These are phyloP conservation scores for Euphorbia schlechtendalii DNA, from an alignment of 441 rosid species.

Conservation along the genomic window DNA sequence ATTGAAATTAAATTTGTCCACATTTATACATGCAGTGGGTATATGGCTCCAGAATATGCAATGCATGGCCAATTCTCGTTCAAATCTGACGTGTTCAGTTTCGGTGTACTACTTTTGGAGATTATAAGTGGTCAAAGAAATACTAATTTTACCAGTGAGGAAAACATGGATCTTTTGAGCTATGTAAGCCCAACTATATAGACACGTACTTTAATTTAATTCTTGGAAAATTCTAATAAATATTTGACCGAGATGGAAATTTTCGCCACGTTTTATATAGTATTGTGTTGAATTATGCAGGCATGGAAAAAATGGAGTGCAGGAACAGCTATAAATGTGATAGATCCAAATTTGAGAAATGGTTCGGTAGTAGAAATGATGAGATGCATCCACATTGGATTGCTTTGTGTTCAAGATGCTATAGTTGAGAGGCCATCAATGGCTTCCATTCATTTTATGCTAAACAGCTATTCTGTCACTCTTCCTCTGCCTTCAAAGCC, in stretches of 20 bases:
- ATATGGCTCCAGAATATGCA: slow-evolving; percentile 76
- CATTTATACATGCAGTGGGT: slow-evolving; percentile 37
- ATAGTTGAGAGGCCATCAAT: slow-evolving; percentile 47
- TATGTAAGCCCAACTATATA: slow-evolving; percentile 14
- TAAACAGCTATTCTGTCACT: slow-evolving; percentile 33
- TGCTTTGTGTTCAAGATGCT: slow-evolving; percentile 60
- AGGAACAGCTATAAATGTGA: slow-evolving; percentile 14
- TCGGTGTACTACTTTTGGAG: slow-evolving; percentile 58
- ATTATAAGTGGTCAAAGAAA: slow-evolving; percentile 51
- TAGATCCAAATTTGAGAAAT: slow-evolving; percentile 15
- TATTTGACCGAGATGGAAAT: too few relatives aligned
- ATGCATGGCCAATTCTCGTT: slow-evolving; percentile 56
- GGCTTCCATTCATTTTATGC: slow-evolving; percentile 50
- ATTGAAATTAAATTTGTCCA: too few relatives aligned
- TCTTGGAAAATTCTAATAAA: too few relatives aligned
- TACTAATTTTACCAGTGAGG: background rate
- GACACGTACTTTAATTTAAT: too few relatives aligned
- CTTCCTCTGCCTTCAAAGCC: slow-evolving; percentile 35
- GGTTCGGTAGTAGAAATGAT: slow-evolving; percentile 36
- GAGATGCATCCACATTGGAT: slow-evolving; percentile 56
- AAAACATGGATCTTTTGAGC: slow-evolving; percentile 12
- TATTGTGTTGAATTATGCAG: slow-evolving; percentile 8
- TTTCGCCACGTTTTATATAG: too few relatives aligned
- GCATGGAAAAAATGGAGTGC: slow-evolving; percentile 27
- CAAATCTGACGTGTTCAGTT: slow-evolving; percentile 66